Percentiles rank a stretch among this genome's conserved stretches.
phyloP scores from a whole-genome alignment of 2,329 filamentous ascomycete species.

The Bipolaris gigantea region DNA sequence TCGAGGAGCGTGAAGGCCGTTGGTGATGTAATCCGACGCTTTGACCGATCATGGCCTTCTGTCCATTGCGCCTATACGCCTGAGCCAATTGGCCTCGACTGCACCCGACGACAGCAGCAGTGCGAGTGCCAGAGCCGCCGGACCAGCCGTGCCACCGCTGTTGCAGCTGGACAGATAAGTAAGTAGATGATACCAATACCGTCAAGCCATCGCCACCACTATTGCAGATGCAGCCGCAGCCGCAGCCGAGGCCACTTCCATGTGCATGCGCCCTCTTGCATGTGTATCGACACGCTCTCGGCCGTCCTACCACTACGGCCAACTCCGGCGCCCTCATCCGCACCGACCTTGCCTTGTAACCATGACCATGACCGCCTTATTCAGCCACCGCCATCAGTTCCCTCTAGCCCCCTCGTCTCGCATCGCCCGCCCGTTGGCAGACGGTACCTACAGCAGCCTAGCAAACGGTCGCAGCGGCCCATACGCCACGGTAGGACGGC shows the following conservation, averaged over 20 bases:
- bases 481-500: constrained; percentile 4
- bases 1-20: constrained; percentile 9
- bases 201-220: too few species aligned
- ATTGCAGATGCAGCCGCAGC: neutral
- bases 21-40: constrained; percentile 13
- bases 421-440: neutral
- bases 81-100: too few species aligned
- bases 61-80: neutral
- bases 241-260: neutral
- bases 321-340: neutral
- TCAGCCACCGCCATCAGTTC: neutral
- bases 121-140: too few species aligned
- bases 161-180: too few species aligned
- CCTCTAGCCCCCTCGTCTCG: neutral
- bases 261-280: neutral
- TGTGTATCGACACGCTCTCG: neutral
- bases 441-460: neutral
- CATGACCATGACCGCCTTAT: neutral
- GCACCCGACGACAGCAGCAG: too few species aligned
- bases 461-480: neutral
- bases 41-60: neutral
- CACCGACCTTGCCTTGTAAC: too few species aligned
- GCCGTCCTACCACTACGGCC: neutral
- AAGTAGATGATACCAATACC: too few species aligned
- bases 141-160: too few species aligned